Percentiles rank a stretch among this genome's conserved stretches.
These are phyloP conservation scores for Fusarium armeniacum DNA, from an alignment of 2,329 filamentous ascomycete genomes.

Conservation along the genomic window DNA sequence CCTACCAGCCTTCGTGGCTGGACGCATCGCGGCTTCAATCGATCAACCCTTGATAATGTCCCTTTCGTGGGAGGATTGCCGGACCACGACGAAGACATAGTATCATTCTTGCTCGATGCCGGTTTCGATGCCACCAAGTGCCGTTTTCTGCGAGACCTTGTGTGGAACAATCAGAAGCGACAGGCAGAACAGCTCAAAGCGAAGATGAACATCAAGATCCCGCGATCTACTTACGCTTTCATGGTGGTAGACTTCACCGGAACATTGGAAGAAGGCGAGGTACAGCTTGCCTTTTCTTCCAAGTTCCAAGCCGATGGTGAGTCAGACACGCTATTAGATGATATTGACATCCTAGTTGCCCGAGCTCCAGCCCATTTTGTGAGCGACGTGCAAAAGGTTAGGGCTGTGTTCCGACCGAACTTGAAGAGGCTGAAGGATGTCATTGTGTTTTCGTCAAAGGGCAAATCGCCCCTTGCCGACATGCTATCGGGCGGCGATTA, in stretches of 20 bases:
- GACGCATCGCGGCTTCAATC: constrained; percentile 61
- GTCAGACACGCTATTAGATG: constrained; percentile 67
- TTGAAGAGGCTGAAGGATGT: constrained; percentile 81
- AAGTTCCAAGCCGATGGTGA: constrained; percentile 70
- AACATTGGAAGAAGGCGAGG: constrained; percentile 72
- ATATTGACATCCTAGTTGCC: constrained; percentile 74
- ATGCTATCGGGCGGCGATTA: constrained; percentile 85
- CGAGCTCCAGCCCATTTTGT: constrained; percentile 77
- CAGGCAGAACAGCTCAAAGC: constrained; percentile 68
- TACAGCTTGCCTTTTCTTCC: constrained; percentile 77
- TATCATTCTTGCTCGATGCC: constrained; percentile 68
- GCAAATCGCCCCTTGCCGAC: constrained; percentile 73
- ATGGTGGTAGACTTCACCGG: constrained; percentile 78
- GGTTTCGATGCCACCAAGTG: constrained; percentile 70
- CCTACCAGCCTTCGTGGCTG: constrained; percentile 67
- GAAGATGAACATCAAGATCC: constrained; percentile 72
- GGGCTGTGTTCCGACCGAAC: constrained; percentile 68
- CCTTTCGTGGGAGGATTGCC: constrained; percentile 67
- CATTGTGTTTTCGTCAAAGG: constrained; percentile 79
- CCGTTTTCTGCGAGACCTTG: constrained; percentile 63
- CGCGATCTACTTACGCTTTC: constrained; percentile 71
- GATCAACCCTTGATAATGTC: constrained; percentile 57
- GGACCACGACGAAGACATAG: constrained; percentile 62
- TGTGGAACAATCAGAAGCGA: constrained; percentile 62
- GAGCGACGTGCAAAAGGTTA: constrained; percentile 80